These are phyloP conservation scores for Taphrina pruni DNA, from an alignment of 1,139 yeast species.

Conservation along the genomic window DNA sequence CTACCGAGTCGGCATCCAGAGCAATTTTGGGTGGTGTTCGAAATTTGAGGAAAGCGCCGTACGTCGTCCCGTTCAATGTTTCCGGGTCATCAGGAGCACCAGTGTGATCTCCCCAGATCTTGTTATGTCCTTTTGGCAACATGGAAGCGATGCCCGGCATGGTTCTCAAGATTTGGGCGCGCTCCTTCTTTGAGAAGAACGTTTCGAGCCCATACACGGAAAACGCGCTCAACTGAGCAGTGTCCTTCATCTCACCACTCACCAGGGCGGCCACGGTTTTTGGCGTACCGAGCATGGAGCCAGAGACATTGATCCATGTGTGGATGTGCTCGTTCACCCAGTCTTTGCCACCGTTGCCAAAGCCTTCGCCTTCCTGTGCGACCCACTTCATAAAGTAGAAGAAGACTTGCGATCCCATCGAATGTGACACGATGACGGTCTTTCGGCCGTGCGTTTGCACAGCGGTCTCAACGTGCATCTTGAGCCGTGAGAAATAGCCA, in stretches of 20 bases:
- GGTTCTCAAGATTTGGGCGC: constrained; percentile 80
- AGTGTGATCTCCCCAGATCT: constrained; percentile 70
- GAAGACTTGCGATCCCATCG: constrained; percentile 93
- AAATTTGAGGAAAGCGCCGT: constrained; percentile 79
- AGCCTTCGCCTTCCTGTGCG: constrained; percentile 66
- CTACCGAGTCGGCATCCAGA: constrained; percentile 50
- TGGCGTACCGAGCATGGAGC: constrained; percentile 89
- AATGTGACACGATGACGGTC: constrained; percentile 82
- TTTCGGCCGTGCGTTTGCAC: constrained; percentile 66
- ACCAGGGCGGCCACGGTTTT: constrained; percentile 87
- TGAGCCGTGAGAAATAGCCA: constrained; percentile 77
- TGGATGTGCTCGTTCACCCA: constrained; percentile 90
- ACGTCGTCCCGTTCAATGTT: constrained; percentile 57
- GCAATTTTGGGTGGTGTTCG: constrained; percentile 51
- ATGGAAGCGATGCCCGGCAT: constrained; percentile 95
- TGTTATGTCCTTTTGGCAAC: constrained; percentile 93
- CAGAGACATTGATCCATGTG: constrained; percentile 75
- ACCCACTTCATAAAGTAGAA: constrained; percentile 94
- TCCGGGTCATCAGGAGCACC: constrained; percentile 57
- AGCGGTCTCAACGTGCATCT: constrained; percentile 69
- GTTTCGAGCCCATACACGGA: constrained; percentile 97
- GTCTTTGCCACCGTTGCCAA: constrained; percentile 82
- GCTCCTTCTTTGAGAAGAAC: constrained; percentile 85
- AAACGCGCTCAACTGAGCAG: constrained; percentile 87
- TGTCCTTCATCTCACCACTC: constrained; percentile 97